Evolutionary conservation across 2,329 filamentous ascomycete genomes (phyloP).

Genomic region (Aspergillus melleus): DNA sequence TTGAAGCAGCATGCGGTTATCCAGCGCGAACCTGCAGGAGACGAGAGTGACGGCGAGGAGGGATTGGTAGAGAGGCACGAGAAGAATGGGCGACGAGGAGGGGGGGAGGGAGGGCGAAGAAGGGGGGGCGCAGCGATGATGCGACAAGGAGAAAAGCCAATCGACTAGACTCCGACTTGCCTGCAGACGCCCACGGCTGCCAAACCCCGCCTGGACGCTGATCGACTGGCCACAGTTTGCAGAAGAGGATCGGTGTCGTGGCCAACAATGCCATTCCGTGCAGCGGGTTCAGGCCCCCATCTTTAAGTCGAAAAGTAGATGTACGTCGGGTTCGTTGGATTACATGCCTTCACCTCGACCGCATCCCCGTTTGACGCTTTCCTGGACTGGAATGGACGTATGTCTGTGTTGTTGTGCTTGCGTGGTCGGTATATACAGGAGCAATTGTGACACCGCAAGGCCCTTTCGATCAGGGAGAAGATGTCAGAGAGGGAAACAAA

Average conservation of each 20-base stretch:
- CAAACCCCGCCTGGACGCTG: slow-evolving; percentile 21
- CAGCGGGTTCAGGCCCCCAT: not conserved
- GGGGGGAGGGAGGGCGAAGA: slow-evolving; percentile 13
- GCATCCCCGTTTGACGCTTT: not conserved
- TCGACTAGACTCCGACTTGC: slow-evolving; percentile 6
- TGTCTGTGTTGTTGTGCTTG: not conserved
- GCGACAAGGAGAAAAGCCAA: slow-evolving; percentile 14
- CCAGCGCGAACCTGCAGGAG: slow-evolving; percentile 34
- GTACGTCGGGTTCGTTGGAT: not conserved
- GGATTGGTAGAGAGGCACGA: slow-evolving; percentile 22
- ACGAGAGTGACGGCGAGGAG: slow-evolving; percentile 9
- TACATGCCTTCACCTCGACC: not conserved
- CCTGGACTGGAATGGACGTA: not conserved
- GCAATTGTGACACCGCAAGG: not conserved
- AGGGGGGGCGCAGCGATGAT: slow-evolving; percentile 14
- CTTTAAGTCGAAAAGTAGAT: not conserved
- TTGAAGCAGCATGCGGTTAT: slow-evolving; percentile 33
- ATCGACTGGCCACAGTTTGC: slow-evolving; percentile 9
- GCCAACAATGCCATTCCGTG: slow-evolving; percentile 7
- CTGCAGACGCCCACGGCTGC: slow-evolving; percentile 20
- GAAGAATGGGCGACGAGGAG: slow-evolving; percentile 10
- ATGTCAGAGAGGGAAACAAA: not conserved
- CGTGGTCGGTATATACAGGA: not conserved
- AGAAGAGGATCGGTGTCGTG: slow-evolving; percentile 11
- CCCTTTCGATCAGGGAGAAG: not conserved